A percentile compares a stretch with the other conserved stretches of the same genome.
Evolutionary conservation across 2,329 filamentous ascomycete genomes (phyloP).

Genomic region (Teratosphaeria nubilosa): DNA sequence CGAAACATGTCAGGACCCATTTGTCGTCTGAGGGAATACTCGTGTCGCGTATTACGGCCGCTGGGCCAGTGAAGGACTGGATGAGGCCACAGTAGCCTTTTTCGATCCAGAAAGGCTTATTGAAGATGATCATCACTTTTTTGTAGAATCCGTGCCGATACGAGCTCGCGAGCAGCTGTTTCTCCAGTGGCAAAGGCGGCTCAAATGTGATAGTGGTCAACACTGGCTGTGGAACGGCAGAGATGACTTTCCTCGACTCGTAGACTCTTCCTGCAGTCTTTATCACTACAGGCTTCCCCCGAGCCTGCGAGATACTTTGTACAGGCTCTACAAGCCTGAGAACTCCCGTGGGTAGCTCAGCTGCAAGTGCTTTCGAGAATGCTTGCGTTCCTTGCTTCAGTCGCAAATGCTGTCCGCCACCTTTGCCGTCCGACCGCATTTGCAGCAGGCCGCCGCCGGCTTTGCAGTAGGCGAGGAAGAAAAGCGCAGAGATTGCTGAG

Average conservation of each 20-base stretch:
- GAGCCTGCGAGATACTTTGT: conserved; percentile 9
- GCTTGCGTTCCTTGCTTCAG: conserved; percentile 39
- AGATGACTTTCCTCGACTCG: conserved; percentile 37
- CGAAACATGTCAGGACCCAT: conserved; percentile 32
- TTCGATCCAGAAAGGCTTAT: conserved; percentile 38
- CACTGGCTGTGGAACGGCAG: conserved; percentile 39
- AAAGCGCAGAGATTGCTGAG: conserved; percentile 41
- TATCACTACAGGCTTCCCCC: conserved; percentile 11
- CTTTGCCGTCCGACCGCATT: conserved; percentile 44
- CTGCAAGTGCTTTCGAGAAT: conserved; percentile 30
- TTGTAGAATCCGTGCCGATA: conserved; percentile 37
- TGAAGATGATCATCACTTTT: conserved; percentile 42
- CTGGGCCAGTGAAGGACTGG: conserved; percentile 36
- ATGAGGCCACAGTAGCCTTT: conserved; percentile 37
- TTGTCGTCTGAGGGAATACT: conserved; percentile 19
- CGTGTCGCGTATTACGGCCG: conserved; percentile 38
- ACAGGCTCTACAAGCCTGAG: conserved; percentile 15
- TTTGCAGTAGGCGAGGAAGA: conserved; percentile 47
- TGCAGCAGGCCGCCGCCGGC: conserved; percentile 42
- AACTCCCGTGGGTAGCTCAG: conserved; percentile 19
- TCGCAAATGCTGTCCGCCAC: conserved; percentile 45
- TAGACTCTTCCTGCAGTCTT: conserved; percentile 23
- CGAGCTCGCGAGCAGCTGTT: conserved; percentile 19
- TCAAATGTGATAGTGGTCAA: conserved; percentile 38
- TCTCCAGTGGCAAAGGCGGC: conserved; percentile 36